phyloP scores from a whole-genome alignment of 1,139 yeast species.

The Sugiyamaella pinicola region DNA sequence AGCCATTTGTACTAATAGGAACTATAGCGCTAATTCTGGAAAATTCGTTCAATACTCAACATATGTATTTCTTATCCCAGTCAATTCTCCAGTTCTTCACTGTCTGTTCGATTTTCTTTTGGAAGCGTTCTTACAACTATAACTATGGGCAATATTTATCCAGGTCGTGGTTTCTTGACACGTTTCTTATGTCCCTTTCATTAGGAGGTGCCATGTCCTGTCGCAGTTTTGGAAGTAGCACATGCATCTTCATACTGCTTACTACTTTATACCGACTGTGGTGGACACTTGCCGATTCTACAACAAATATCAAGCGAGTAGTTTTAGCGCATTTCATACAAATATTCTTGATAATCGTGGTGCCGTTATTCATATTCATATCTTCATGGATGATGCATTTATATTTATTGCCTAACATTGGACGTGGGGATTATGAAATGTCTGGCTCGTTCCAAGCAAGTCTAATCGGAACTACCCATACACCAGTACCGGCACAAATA shows the following conservation, averaged over 20 bases:
- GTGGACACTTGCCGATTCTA: constrained; percentile 60
- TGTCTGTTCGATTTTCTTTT: constrained; percentile 48
- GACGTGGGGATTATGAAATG: constrained; percentile 53
- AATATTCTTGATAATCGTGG: constrained; percentile 43
- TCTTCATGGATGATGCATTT: constrained; percentile 56
- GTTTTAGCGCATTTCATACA: constrained; percentile 44
- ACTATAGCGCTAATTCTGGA: constrained; percentile 54
- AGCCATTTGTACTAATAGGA: constrained; percentile 48
- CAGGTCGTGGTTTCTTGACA: constrained; percentile 49
- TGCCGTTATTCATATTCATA: constrained; percentile 57
- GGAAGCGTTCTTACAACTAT: constrained; percentile 45
- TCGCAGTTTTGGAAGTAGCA: constrained; percentile 57
- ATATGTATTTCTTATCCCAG: constrained; percentile 49
- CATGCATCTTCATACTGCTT: constrained; percentile 53
- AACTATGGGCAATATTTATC: constrained; percentile 45
- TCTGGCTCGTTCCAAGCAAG: constrained; percentile 63
- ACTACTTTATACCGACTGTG: constrained; percentile 53
- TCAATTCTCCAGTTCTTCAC: constrained; percentile 53
- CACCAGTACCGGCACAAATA: constrained; percentile 52
- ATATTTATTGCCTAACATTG: constrained; percentile 48
- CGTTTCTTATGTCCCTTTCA: constrained; percentile 51
- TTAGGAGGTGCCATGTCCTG: constrained; percentile 57
- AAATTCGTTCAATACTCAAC: constrained; percentile 51
- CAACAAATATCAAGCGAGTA: constrained; percentile 40
- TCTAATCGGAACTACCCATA: constrained; percentile 48